phyloP scores from a whole-genome alignment of 1,284 basidiomycete genomes.

The Cutaneotrichosporon mucoides region DNA sequence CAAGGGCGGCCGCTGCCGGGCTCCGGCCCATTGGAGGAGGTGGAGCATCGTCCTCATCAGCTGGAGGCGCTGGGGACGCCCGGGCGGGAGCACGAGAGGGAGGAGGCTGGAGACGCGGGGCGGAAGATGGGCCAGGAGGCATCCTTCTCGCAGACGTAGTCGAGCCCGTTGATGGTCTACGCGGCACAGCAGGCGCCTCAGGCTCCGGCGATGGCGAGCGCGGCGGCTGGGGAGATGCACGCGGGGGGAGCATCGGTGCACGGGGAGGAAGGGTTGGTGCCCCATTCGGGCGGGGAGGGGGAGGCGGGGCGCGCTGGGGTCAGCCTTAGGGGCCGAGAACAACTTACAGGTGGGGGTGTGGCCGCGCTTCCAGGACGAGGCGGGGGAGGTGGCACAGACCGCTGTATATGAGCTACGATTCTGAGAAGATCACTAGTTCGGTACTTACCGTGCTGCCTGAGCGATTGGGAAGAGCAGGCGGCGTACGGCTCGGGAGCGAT shows the following conservation, averaged over 20 bases:
- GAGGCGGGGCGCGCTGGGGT: conserved; percentile 32
- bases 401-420: conserved; percentile 4
- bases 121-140: conserved; percentile 49
- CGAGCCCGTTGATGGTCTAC: conserved; percentile 23
- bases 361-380: conserved; percentile 48
- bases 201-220: conserved; percentile 11
- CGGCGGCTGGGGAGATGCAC: conserved; percentile 23
- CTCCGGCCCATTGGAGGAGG: conserved; percentile 32
- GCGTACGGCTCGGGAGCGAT: conserved; percentile 58
- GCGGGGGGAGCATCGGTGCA: conserved; percentile 23
- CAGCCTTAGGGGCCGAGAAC: too few species aligned
- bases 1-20: conserved; percentile 31
- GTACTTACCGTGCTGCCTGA: background rate
- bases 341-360: conserved; percentile 37
- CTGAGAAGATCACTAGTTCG: conserved; percentile 13
- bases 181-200: conserved; percentile 27
- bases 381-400: conserved; percentile 40
- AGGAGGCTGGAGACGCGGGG: conserved; percentile 12
- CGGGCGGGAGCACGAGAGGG: conserved; percentile 24
- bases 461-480: conserved; percentile 62
- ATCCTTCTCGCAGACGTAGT: background rate
- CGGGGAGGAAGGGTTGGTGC: conserved; percentile 38
- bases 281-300: conserved; percentile 39
- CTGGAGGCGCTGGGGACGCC: conserved; percentile 9
- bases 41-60: conserved; percentile 29